Percentiles rank a stretch among this genome's conserved stretches.
Conservation (phyloP, 768 basidiomycete species). For the Rhodosporidiobolus sp. region DNA sequence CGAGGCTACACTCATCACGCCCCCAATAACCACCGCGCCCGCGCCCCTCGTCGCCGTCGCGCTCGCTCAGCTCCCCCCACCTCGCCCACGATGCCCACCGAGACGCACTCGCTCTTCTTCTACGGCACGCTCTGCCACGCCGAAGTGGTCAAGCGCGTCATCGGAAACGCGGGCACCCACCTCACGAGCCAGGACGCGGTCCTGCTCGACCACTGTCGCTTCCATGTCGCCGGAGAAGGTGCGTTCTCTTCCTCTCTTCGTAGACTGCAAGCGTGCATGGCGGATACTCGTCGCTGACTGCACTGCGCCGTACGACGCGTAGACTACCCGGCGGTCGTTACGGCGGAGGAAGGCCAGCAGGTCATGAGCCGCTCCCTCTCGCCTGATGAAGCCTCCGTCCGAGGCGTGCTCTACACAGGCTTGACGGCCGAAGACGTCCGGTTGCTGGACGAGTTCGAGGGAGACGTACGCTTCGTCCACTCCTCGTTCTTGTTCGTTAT, state of each 20-base stretch:
- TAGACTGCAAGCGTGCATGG: too few relatives aligned
- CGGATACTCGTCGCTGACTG: not conserved
- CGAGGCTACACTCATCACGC: too few relatives aligned
- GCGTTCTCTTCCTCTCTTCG: not conserved
- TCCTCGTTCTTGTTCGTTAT: not conserved
- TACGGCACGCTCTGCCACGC: constrained; percentile 83
- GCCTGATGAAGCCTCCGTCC: constrained; percentile 65
- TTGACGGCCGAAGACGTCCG: constrained; percentile 63
- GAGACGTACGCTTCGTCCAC: constrained; percentile 51
- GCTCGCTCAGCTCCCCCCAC: too few relatives aligned
- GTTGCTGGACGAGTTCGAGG: constrained; percentile 79
- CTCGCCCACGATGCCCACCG: too few relatives aligned
- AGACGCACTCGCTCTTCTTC: constrained; percentile 63
- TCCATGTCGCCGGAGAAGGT: constrained; percentile 61
- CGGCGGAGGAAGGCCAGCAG: constrained; percentile 55
- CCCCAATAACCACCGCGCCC: too few relatives aligned
- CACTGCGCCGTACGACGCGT: not conserved
- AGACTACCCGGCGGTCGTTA: constrained; percentile 82
- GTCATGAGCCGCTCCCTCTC: constrained; percentile 58
- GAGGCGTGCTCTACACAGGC: constrained; percentile 75
- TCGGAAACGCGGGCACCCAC: constrained; percentile 63
- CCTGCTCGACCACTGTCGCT: constrained; percentile 75
- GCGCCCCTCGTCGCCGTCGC: too few relatives aligned
- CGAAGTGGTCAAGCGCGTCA: constrained; percentile 70
- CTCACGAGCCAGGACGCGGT: constrained; percentile 71